A percentile compares a stretch with the other conserved stretches of the same genome.
Evolutionary conservation across 192 early-diverging fungal species (phyloP).

Genomic region (Chytriomyces hyalinus): DNA sequence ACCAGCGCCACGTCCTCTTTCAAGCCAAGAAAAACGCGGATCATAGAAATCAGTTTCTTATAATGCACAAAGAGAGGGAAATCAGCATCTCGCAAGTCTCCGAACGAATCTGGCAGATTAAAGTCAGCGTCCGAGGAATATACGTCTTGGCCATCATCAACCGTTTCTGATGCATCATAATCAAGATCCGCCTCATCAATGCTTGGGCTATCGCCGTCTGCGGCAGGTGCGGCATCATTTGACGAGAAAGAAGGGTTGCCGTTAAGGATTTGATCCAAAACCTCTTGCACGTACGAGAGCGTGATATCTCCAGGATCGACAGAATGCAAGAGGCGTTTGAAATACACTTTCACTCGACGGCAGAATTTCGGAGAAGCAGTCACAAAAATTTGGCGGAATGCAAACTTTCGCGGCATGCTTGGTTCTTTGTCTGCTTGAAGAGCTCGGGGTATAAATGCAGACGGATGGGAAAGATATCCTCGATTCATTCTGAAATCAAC

Average conservation of each 20-base stretch:
- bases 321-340: constrained; percentile 15
- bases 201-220: not conserved
- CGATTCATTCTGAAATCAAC: not conserved
- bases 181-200: not conserved
- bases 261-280: not conserved
- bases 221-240: not conserved
- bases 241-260: no score
- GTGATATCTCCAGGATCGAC: not conserved
- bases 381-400: constrained; percentile 39
- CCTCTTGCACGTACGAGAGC: not conserved
- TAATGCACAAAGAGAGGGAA: constrained; percentile 38
- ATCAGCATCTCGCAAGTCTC: constrained; percentile 23
- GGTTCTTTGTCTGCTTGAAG: not conserved
- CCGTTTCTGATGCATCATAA: not conserved
- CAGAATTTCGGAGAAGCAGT: constrained; percentile 42
- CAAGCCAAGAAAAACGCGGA: constrained; percentile 21
- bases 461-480: not conserved
- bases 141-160: not conserved
- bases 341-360: constrained; percentile 33
- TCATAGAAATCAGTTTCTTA: constrained; percentile 30
- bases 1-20: not conserved
- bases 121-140: constrained; percentile 11
- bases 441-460: not conserved
- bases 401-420: constrained; percentile 3
- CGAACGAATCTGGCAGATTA: constrained; percentile 31